phyloP scores from a whole-genome alignment of 106 monocot genomes.

The Triglochin maritima region DNA sequence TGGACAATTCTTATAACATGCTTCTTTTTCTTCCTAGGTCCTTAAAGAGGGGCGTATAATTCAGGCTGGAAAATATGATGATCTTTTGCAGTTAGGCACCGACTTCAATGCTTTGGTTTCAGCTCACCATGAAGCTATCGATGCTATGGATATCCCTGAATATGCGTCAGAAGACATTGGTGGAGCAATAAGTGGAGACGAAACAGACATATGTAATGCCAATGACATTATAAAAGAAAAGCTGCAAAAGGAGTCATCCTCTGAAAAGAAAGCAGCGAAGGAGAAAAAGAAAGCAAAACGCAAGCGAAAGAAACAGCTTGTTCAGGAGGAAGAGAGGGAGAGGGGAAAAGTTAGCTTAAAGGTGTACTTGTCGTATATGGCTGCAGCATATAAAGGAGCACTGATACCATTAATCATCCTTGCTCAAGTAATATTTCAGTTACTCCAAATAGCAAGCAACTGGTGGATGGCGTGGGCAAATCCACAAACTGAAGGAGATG shows the following conservation, averaged over 20 bases:
- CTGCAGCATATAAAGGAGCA: constrained; percentile 81
- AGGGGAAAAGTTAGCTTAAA: constrained; percentile 82
- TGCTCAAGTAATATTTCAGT: constrained; percentile 72
- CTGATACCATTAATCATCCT: constrained; percentile 88
- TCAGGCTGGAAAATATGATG: constrained; percentile 92
- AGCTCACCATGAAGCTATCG: constrained; percentile 96
- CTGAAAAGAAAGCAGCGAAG: constrained; percentile 46
- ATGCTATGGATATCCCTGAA: constrained; percentile 78
- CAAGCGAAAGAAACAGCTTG: constrained; percentile 65
- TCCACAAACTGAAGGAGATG: constrained; percentile 82
- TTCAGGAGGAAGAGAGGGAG: constrained; percentile 85
- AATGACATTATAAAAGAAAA: constrained; percentile 30
- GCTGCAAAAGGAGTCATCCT: constrained; percentile 22
- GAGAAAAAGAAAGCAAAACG: constrained; percentile 80
- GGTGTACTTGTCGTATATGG: constrained; percentile 93
- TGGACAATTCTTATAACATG: not conserved
- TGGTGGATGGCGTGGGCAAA: constrained; percentile 99
- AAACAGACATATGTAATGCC: constrained; percentile 33
- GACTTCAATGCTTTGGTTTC: constrained; percentile 88
- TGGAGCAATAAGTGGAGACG: constrained; percentile 12
- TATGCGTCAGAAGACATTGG: constrained; percentile 31
- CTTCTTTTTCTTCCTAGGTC: constrained; percentile 38
- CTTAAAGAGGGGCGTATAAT: constrained; percentile 78
- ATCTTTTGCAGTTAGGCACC: constrained; percentile 89
- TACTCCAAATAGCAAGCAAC: constrained; percentile 88